Evolutionary conservation across 208 protist genomes (phyloP), one percentile per base, ranked within the genome.

Genomic region (Tritrichomonas musculus): DNA sequence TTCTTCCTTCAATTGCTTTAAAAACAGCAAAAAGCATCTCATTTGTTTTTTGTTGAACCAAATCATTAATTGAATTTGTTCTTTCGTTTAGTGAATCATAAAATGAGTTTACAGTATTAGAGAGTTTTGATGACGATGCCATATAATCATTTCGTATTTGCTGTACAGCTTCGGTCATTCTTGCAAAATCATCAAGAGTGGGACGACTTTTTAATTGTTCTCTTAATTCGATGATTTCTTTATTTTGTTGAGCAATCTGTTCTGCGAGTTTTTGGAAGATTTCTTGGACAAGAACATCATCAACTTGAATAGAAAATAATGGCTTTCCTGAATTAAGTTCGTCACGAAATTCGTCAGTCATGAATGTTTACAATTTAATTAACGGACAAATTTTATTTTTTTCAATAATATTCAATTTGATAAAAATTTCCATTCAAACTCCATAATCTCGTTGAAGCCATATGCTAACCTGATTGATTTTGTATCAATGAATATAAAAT

Each of bases 211-310:
- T 60, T 5, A 88, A 30, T 57, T 88, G n/a, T 57, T 44, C 41
- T 57, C 57, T 88, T 39, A 88, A 88, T 0, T 53, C 25, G 0
- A 14, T 8, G 36, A 88, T 88, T 88, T 88, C 77, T 50, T 88
- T 49, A 14, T 17, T 53, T 57, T 88, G 77, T 57, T 53, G 27
- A 20, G 33, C 27, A 8, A 88, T 53, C 57, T 88, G 77, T 36
- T 88, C 77, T 53, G 77, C 33, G 39, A 88, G 41, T 50, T 88
- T 88, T 49, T 88, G 41, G 47, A 88, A 88, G 39, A 88, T 44
- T n/a, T 88, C 41, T 50, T 88, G 77, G 4, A 88, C 47, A 30
- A 88, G 77, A 30, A 88, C 27, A 39, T 88, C 77, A 39, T 88
- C 77, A 22, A 88, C 77, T 57, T 88, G 41, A 20, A 88, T 20